These are phyloP conservation scores for Hanseniaspora lindneri DNA, from an alignment of 805 yeast genomes.

Conservation along the genomic window DNA sequence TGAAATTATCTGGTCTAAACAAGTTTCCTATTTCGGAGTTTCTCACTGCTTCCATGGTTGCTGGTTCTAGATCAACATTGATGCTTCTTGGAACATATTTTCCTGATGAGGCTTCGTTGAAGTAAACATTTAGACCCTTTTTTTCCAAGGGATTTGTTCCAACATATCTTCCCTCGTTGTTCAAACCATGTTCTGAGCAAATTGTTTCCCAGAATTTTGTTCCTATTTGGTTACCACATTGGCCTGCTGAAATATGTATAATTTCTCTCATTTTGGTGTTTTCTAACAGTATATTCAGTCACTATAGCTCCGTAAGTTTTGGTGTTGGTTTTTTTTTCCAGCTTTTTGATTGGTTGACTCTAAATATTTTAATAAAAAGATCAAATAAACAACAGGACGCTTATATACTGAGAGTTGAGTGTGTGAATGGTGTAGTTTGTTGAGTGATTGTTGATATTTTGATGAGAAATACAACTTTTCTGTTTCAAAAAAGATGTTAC, in stretches of 20 bases:
- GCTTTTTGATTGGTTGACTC: too few species aligned
- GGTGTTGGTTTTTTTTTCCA: too few species aligned
- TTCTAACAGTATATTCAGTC: too few species aligned
- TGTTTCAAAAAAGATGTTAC: too few species aligned
- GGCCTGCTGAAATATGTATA: constrained; percentile 92
- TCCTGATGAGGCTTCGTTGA: constrained; percentile 74
- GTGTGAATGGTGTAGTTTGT: too few species aligned
- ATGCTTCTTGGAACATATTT: constrained; percentile 92
- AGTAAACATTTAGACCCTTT: constrained; percentile 64
- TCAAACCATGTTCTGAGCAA: constrained; percentile 79
- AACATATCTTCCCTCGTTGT: constrained; percentile 59
- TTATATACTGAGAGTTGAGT: too few species aligned
- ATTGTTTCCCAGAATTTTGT: constrained; percentile 91
- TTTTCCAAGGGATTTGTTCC: constrained; percentile 45
- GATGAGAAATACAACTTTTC: too few species aligned
- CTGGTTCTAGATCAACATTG: constrained; percentile 86
- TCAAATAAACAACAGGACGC: too few species aligned
- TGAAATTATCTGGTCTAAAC: constrained; percentile 84
- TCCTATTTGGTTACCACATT: constrained; percentile 97
- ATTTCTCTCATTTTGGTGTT: constrained; percentile 32
- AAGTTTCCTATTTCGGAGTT: constrained; percentile 70
- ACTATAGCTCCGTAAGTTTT: background rate
- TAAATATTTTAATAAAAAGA: too few species aligned
- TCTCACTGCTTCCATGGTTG: constrained; percentile 77
- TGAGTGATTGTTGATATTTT: too few species aligned